Evolutionary conservation across 257 asterid genomes (phyloP), one percentile per base, ranked within the genome.

Genomic region (Cruciata laevipes): DNA sequence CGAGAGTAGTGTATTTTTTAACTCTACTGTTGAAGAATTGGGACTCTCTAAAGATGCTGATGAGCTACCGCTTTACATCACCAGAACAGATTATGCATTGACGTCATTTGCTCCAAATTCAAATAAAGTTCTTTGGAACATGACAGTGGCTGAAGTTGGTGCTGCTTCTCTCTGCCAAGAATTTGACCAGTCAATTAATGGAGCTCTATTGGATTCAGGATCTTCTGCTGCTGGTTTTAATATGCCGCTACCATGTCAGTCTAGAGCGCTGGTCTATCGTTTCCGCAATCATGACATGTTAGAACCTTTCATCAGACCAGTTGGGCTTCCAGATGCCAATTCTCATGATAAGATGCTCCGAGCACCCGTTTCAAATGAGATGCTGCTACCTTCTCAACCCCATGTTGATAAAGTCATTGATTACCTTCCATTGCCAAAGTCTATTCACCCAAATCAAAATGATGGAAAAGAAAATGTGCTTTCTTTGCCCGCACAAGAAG

Each of bases 241-340:
- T 37, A 87, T 92, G 96, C 99, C 99, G 70, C 76, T 93, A 56
- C 83, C 87, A 59, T 93, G 99, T 71, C 95, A 88, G 76, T 90
- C 99, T 75, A 82, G 87, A 79, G 95, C 89, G 24, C 89, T 61
- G 67, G 82, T 93, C 23, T 79, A 72, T 77, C 96, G 95, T 68
- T 84, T 83, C 42, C 95, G 90, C 40, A 78, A 73, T 67, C 83
- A 75, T 52, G 83, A 75, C 65, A 70, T 76, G 71, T 73, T 78
- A 64, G 87, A 83, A 63, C 53, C 79, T 57, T 77, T 83, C 66
- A 68, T 82, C 62, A 68, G 73, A 74, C 82, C 78, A 42, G 66
- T 69, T 60, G 80, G 78, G 74, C 81, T 81, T 57, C 80, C 87
- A 12, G 69, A 70, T 67, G 83, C 78, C 77, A 76, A 40, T 75